Base-by-base conservation (phyloP, 2,329 filamentous ascomycete genomes). In the Fonsecaea pedrosoi region DNA sequence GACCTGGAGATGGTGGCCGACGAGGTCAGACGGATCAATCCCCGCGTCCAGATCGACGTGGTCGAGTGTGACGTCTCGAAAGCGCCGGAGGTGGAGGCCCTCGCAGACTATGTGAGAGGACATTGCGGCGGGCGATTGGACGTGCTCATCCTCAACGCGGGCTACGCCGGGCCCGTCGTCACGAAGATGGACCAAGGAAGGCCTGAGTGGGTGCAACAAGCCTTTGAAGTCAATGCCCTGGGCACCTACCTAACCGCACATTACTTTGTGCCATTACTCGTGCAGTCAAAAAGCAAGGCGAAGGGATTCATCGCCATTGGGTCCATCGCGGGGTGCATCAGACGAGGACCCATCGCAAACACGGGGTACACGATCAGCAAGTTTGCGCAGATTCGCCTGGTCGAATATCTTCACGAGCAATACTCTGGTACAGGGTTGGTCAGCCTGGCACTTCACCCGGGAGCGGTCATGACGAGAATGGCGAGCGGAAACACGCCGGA, bases 281-380 rank as follows among this genome's bases (percentile, higher is more conserved):
- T 74, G 74, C 34, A 73, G 70, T 53, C 71, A 64, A 8, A 68
- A 72, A 35, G 68, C 69, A 74, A 72, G 10, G 72, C 71, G 0
- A 75, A 73, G 58, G 67, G 72, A 2, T 78, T 80, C 64, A 74
- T 80, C 30, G 73, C 71, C 1, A 74, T 79, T 32, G 70, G 69
- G 42, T 74, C 73, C 1, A 73, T 77, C 65, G 76, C 75, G 21
- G 74, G 71, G 4, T 77, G 73, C 9, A 78, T 81, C 3, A 74
- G 77, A 1, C 72, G 73, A 6, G 81, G 79, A 0, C 74, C 76
- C 4, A 78, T 80, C 56, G 81, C 78, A 1, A 82, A 80, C 67
- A 71, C 75, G 15, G 75, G 76, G 37, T 79, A 79, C 68, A 77
- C 74, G 53, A 74, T 78, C 15, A 76, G 73, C 62, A 80, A 80